Evolutionary conservation across 345 rosid species (phyloP), one percentile per base, ranked within the genome.

Genomic region (Pseudoturritis turrita): DNA sequence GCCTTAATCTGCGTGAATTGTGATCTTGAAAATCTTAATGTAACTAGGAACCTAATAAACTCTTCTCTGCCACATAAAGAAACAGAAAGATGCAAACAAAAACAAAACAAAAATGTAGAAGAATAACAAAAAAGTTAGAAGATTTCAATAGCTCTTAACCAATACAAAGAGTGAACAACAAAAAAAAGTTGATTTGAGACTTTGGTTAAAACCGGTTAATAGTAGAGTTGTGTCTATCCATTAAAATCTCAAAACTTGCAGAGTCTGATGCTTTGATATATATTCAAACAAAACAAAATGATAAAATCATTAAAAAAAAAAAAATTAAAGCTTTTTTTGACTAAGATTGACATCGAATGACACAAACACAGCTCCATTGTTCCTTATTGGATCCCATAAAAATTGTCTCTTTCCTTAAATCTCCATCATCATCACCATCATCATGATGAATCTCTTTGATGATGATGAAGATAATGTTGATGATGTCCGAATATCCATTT

Each of bases 401-500:
- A 58, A 60, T 17, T 33, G 4, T 25, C 12, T 18, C 59, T 46
- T 56, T 18, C 63, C 65, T 36, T 50, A 7, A 50, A 22, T 40
- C 36, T 19, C 23, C 56, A 45, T 56, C 29, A 44, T 45, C 49
- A 44, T 44, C 10, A 53, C 7, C 14, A 54, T 31, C 25, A 55
- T 28, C 35, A 62, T 62, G 40, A 75, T 41, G 62, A 76, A 26
- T 39, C 60, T 55, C 54, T 45, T 0, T 55, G 41, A 65, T 73
- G 77, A 51, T 59, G 75, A 45, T 26, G 61, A 49, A 19, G 64
- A 8, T 54, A 49, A 10, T 37, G 68, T 7, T 59, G 84, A 67
- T 77, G 87, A 55, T 85, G 86, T 79, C 87, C 79, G 83, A 95
- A 91, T 17, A 91, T 86, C 99, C 99, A 91, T 43, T 85, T 82